Conservation (phyloP, 495 filamentous ascomycete species). For the Chaetomium cochliodes region DNA sequence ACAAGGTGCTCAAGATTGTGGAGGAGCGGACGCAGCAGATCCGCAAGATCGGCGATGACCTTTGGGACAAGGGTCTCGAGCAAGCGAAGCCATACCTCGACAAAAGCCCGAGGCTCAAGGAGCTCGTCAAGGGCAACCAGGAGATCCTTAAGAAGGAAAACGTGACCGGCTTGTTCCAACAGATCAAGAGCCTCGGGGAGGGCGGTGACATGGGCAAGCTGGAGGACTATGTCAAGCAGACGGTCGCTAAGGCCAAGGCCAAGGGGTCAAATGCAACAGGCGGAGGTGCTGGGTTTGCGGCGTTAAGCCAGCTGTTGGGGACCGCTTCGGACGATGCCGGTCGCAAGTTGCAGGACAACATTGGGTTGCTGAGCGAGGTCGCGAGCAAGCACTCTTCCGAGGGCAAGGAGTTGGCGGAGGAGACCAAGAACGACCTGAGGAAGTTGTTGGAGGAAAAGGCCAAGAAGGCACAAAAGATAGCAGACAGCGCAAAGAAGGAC, state of each 20-base stretch:
- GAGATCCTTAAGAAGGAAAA: conserved; percentile 60
- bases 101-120: conserved; percentile 64
- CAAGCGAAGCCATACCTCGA: conserved; percentile 62
- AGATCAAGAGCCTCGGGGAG: conserved; percentile 54
- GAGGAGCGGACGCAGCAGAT: conserved; percentile 63
- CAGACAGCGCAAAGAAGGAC: conserved; percentile 36
- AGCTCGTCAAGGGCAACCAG: conserved; percentile 60
- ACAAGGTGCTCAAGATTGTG: conserved; percentile 58
- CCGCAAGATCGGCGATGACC: conserved; percentile 59
- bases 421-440: conserved; percentile 55
- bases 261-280: conserved; percentile 29
- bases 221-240: conserved; percentile 57
- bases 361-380: conserved; percentile 53
- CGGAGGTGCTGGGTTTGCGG: conserved; percentile 17
- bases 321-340: conserved; percentile 34
- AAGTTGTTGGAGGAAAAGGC: conserved; percentile 45
- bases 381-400: conserved; percentile 59
- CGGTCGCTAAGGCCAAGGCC: conserved; percentile 54
- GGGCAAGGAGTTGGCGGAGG: conserved; percentile 59
- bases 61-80: conserved; percentile 62
- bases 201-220: conserved; percentile 55
- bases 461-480: conserved; percentile 44
- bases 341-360: conserved; percentile 54
- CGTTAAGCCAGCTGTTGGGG: conserved; percentile 26
- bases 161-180: conserved; percentile 51